Percentiles rank a stretch among this genome's conserved stretches.
These are phyloP conservation scores for Aspergillus melleus DNA, from an alignment of 2,329 filamentous ascomycete species.

Conservation along the genomic window DNA sequence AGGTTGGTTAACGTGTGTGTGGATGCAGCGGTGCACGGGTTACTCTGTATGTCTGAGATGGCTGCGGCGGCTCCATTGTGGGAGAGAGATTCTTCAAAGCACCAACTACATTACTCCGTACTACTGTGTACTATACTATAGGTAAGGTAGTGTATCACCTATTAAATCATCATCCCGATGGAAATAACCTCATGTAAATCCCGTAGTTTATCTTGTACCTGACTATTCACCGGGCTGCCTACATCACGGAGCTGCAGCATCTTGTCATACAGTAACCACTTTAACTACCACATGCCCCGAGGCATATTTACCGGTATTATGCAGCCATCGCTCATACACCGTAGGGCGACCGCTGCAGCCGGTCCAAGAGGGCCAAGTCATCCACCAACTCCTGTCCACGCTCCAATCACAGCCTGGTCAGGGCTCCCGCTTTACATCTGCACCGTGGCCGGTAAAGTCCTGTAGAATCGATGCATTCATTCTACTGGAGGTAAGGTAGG, in stretches of 20 bases:
- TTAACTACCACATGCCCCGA: neutral
- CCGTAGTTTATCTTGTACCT: neutral
- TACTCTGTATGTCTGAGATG: neutral
- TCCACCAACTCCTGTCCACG: conserved; percentile 2
- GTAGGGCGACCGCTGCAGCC: neutral
- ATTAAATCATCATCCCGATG: neutral
- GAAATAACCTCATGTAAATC: neutral
- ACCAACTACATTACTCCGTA: too few species aligned
- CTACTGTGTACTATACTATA: neutral
- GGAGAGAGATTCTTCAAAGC: neutral
- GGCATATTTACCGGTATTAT: conserved; percentile 5
- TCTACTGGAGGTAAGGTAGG: neutral
- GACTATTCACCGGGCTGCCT: neutral
- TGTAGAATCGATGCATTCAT: neutral
- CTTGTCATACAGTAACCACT: neutral
- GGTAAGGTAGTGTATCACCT: neutral
- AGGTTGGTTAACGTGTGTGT: neutral
- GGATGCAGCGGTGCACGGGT: neutral
- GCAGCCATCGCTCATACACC: conserved; percentile 1
- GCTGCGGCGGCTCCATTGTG: neutral
- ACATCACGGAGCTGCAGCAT: neutral
- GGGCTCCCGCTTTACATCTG: neutral
- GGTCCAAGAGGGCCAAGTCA: conserved; percentile 7
- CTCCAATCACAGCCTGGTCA: conserved; percentile 2
- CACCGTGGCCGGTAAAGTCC: neutral